Conservation (phyloP, 345 rosid species). For the Combretum micranthum region DNA sequence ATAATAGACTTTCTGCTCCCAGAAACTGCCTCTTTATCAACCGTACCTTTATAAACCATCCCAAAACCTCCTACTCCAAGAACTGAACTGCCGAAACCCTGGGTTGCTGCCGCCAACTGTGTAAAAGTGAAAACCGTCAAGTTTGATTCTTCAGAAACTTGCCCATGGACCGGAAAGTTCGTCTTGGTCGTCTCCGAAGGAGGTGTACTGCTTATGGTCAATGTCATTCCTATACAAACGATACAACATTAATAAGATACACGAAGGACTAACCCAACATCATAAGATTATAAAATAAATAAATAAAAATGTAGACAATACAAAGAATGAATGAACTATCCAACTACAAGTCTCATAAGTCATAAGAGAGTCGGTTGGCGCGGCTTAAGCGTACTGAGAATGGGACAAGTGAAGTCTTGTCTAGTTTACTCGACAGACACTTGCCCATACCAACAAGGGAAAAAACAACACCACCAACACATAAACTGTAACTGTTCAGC, state of each 20-base stretch:
- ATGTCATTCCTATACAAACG: neutral
- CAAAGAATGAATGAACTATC: too few species aligned
- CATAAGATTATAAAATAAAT: neutral
- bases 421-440: too few species aligned
- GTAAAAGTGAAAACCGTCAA: conserved; percentile 3
- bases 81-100: conserved; percentile 2
- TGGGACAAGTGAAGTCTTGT: too few species aligned
- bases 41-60: conserved; percentile 3
- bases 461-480: too few species aligned
- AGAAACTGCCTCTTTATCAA: neutral
- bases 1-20: conserved; percentile 4
- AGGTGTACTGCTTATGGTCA: too few species aligned
- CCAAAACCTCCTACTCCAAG: conserved; percentile 13
- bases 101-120: conserved; percentile 2
- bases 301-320: too few species aligned
- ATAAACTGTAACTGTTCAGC: neutral
- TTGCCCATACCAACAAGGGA: neutral
- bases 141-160: neutral
- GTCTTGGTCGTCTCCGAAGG: neutral
- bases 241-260: too few species aligned
- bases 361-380: too few species aligned
- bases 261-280: too few species aligned
- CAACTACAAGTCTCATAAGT: too few species aligned
- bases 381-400: too few species aligned
- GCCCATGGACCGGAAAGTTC: neutral